Evolutionary conservation across 305 asterid genomes (phyloP).

Genomic region (Solanum aculeatissimum): DNA sequence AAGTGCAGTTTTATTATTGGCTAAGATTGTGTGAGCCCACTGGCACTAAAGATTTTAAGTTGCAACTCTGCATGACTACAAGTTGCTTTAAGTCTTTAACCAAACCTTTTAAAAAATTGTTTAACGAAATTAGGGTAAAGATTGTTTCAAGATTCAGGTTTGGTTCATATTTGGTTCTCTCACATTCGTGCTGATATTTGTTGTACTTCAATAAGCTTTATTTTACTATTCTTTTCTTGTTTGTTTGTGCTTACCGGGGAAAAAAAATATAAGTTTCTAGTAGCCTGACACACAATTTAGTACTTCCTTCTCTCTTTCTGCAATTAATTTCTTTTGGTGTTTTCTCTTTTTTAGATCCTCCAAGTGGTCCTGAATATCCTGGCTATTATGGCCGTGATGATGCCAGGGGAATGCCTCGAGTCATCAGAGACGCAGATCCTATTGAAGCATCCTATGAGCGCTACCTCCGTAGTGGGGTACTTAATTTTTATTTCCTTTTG

Average conservation of each 20-base stretch:
- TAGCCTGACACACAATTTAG: neutral
- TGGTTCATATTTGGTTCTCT: neutral
- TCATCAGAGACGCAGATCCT: slow-evolving; percentile 51
- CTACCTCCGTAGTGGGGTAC: slow-evolving; percentile 50
- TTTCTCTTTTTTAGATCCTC: slow-evolving; percentile 26
- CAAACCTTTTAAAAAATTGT: too few species aligned
- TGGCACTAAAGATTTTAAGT: too few species aligned
- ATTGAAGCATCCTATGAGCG: slow-evolving; percentile 63
- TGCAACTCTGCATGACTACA: too few species aligned
- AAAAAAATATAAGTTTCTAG: neutral
- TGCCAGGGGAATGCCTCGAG: slow-evolving; percentile 40
- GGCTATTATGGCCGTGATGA: slow-evolving; percentile 40
- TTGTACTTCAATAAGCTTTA: neutral
- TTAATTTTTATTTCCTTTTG: neutral
- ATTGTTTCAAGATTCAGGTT: neutral
- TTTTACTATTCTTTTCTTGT: neutral
- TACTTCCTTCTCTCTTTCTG: neutral
- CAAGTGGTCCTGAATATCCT: slow-evolving; percentile 40
- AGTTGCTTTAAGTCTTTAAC: too few species aligned
- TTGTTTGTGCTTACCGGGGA: neutral
- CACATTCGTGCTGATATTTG: neutral
- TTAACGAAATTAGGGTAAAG: too few species aligned
- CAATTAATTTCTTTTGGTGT: neutral
- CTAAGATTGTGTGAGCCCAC: too few species aligned
- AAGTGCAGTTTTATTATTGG: too few species aligned